Base-by-base conservation (phyloP, 2,329 filamentous ascomycete species). In the Phialophora chinensis region DNA sequence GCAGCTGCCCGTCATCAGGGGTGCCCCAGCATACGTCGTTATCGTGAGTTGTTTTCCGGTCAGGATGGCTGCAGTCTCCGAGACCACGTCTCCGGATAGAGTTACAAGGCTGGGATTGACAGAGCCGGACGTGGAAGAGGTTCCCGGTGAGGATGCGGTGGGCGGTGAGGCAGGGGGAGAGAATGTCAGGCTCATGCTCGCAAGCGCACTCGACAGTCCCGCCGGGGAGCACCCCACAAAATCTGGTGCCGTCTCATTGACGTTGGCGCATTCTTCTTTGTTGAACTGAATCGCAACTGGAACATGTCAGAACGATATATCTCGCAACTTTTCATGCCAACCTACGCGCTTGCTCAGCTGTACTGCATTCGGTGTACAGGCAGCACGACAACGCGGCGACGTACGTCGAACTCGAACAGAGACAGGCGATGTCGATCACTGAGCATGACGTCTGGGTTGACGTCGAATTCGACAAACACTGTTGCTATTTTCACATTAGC, bases 251-350 rank as follows among this genome's bases (percentile, higher is more conserved):
- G 70, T 69, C 58, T 72, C 66, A 44, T 72, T 73, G 31, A 74
- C 72, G 11, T 67, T 65, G 17, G 63, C 66, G 52, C 72, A 74
- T 53, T 72, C 68, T 54, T 73, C 65, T 54, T 72, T 63, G 56
- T 74, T 74, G 69, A 73, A 74, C 60, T 71, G 68, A 31, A 74
- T 74, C 14, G 72, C 72, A 38, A 65, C 70, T 72, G 58, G n/a
- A 53, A 25, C 8, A 12, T 23, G 12, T 53, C 66, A 60, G 27
- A 57, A 29, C 6, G n/a, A 23, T 55, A 61, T 59, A 29, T 17
- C 8, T 44, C 14, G 23, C 12, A 42, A 11, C 8, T 50, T 58
- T 27, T 33, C 35, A 60, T 31, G 27, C 31, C 47, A 23, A 62
- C 72, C 17, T 62, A 73, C 72, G 65, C 52, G 70, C 62, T 68